Percentiles rank a stretch among this genome's conserved stretches.
phyloP scores from a whole-genome alignment of 2,329 filamentous ascomycete genomes.

The Monilinia fructicola region DNA sequence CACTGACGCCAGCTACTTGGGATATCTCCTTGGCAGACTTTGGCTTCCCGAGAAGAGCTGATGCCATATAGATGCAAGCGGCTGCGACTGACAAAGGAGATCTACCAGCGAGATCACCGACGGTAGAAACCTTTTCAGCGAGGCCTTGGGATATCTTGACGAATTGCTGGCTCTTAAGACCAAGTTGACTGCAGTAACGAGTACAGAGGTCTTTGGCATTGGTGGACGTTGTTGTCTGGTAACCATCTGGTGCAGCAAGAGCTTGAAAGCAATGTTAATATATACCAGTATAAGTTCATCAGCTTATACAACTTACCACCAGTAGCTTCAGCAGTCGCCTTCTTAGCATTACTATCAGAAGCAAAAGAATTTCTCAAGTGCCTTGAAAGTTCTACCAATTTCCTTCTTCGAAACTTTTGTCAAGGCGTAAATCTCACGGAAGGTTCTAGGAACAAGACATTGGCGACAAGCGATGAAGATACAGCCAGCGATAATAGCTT shows the following conservation, averaged over 20 bases:
- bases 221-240: conserved; percentile 73
- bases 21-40: conserved; percentile 87
- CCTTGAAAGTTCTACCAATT: conserved; percentile 93
- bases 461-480: conserved; percentile 98
- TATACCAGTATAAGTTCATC: conserved; percentile 28
- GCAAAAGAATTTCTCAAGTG: conserved; percentile 87
- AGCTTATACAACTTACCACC: conserved; percentile 50
- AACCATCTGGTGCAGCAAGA: conserved; percentile 51
- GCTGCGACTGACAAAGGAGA: conserved; percentile 93
- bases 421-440: conserved; percentile 89
- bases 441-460: conserved; percentile 81
- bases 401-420: conserved; percentile 97
- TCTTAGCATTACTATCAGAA: conserved; percentile 64
- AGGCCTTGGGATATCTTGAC: conserved; percentile 78
- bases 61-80: conserved; percentile 95
- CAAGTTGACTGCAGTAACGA: conserved; percentile 84
- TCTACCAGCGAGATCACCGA: conserved; percentile 79
- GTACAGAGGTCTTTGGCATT: conserved; percentile 81
- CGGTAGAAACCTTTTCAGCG: conserved; percentile 72
- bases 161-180: conserved; percentile 68
- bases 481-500: conserved; percentile 91
- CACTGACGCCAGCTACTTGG: conserved; percentile 81
- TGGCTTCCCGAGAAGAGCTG: conserved; percentile 76
- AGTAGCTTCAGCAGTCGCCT: conserved; percentile 49
- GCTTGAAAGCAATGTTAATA: conserved; percentile 40